Percentiles rank a stretch among this genome's conserved stretches.
Evolutionary conservation across 371 early-diverging fungal species (phyloP).

Genomic region (Lichtheimia ramosa): DNA sequence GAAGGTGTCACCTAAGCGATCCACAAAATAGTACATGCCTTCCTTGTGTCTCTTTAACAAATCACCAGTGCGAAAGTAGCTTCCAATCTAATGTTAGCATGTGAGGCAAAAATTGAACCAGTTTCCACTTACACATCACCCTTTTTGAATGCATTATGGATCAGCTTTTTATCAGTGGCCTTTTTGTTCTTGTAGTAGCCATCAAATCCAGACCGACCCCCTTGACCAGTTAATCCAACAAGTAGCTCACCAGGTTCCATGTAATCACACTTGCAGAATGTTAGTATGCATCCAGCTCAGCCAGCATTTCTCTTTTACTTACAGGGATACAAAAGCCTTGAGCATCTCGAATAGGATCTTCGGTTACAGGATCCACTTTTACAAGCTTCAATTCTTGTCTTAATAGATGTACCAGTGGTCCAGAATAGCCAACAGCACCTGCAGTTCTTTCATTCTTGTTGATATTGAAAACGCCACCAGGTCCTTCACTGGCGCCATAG

Average conservation of each 20-base stretch:
- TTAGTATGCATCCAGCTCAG: no score
- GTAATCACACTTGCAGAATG: neutral
- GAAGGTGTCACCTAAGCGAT: slow-evolving; percentile 79
- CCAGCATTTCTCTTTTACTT: neutral
- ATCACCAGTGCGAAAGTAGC: slow-evolving; percentile 69
- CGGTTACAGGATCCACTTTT: slow-evolving; percentile 35
- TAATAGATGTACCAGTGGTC: slow-evolving; percentile 12
- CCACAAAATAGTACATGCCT: slow-evolving; percentile 71
- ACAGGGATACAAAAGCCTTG: slow-evolving; percentile 46
- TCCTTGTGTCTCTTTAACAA: slow-evolving; percentile 51
- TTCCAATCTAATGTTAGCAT: slow-evolving; percentile 17
- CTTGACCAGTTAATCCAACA: slow-evolving; percentile 20
- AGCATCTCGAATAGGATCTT: slow-evolving; percentile 20
- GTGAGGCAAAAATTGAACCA: neutral
- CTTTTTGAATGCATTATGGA: slow-evolving; percentile 25
- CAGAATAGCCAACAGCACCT: slow-evolving; percentile 54
- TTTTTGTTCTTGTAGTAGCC: slow-evolving; percentile 47
- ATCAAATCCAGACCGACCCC: slow-evolving; percentile 22
- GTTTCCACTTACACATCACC: slow-evolving; percentile 22
- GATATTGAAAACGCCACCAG: slow-evolving; percentile 35
- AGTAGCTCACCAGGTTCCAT: slow-evolving; percentile 56
- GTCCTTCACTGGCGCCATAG: slow-evolving; percentile 50
- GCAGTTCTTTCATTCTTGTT: slow-evolving; percentile 42
- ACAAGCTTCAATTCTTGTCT: slow-evolving; percentile 21
- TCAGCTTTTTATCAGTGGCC: slow-evolving; percentile 53